Evolutionary conservation across 768 basidiomycete genomes (phyloP), one percentile per base, ranked within the genome.

Genomic region (Termitomyces sp.): DNA sequence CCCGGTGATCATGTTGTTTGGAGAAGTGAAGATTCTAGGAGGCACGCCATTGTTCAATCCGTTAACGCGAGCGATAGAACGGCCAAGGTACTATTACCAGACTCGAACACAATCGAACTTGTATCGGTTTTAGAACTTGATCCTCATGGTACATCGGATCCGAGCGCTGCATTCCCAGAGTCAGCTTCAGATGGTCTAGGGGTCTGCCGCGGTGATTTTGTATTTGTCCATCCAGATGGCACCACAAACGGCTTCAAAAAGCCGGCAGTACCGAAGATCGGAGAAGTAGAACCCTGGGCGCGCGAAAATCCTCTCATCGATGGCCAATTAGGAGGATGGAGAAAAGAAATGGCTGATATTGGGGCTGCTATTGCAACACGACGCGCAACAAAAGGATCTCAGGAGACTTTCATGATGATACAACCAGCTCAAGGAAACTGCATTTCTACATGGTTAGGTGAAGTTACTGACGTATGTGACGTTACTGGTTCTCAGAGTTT

Each of bases 1-100:
- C 94, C 94, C 5, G 94, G 94, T 18, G 93, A 98, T 65, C 86
- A 92, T 69, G 88, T 95, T 14, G 63, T 93, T 18, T 94, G 90
- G 85, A 87, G 87, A 64, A 82, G 77, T 34, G 94, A 94, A 71
- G 85, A 85, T 53, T 76, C 76, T 62, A 77, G 76, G 57, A 80
- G 81, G 43, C 75, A 84, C 46, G 92, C 86, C 10, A 79, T 95
- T 59, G 85, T 95, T 29, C 92, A 93, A 68, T 81, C 79, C 26
- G 90, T 92, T 43, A 83, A 90, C 66, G 83, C 88, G 3, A 67
- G 66, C 16, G 85, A 91, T 44, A 79, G 93, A 52, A 90, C 87
- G 6, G 88, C 91, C 14, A 73, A 74, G 54, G 76, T 95, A 47
- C 76, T 79, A 12, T 83, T 85, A 65, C 68, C 76, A 24, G 85